Evolutionary conservation across 805 yeast genomes (phyloP).

Genomic region (Cyberlindnera euphorbiiphila): DNA sequence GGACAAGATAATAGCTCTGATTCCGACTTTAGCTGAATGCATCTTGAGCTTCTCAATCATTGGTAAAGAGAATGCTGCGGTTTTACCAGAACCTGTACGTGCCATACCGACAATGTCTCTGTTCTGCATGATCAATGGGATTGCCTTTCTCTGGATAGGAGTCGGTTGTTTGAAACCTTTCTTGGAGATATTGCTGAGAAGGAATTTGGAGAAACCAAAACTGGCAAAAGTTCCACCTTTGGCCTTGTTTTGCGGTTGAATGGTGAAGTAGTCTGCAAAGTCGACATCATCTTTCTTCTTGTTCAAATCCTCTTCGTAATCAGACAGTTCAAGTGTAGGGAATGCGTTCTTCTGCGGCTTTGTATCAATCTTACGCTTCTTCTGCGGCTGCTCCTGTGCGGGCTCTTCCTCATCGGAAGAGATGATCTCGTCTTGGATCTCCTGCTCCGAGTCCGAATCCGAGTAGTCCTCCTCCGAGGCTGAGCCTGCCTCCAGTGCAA

Average conservation of each 20-base stretch:
- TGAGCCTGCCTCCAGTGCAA: constrained; percentile 45
- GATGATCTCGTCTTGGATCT: constrained; percentile 51
- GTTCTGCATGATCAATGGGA: constrained; percentile 81
- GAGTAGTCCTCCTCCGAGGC: constrained; percentile 33
- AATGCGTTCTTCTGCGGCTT: constrained; percentile 28
- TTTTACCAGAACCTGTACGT: constrained; percentile 97
- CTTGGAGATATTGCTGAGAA: constrained; percentile 64
- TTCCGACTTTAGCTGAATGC: constrained; percentile 85
- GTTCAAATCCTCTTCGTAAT: constrained; percentile 38
- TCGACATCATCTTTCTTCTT: constrained; percentile 42
- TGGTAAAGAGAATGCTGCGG: constrained; percentile 94
- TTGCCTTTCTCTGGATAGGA: constrained; percentile 94
- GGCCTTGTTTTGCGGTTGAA: constrained; percentile 51
- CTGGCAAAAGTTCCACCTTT: constrained; percentile 84
- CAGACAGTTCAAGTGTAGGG: constrained; percentile 52
- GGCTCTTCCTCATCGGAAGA: constrained; percentile 47
- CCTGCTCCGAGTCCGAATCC: constrained; percentile 30
- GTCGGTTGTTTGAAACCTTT: constrained; percentile 96
- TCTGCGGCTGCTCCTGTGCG: constrained; percentile 24
- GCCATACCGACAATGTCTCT: constrained; percentile 99
- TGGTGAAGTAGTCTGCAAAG: constrained; percentile 40
- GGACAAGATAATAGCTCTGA: constrained; percentile 81
- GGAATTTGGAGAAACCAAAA: constrained; percentile 75
- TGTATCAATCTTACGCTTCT: constrained; percentile 26
- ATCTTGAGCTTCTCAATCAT: constrained; percentile 78